phyloP scores from a whole-genome alignment of 2,329 filamentous ascomycete species.

The Lomentospora prolificans region DNA sequence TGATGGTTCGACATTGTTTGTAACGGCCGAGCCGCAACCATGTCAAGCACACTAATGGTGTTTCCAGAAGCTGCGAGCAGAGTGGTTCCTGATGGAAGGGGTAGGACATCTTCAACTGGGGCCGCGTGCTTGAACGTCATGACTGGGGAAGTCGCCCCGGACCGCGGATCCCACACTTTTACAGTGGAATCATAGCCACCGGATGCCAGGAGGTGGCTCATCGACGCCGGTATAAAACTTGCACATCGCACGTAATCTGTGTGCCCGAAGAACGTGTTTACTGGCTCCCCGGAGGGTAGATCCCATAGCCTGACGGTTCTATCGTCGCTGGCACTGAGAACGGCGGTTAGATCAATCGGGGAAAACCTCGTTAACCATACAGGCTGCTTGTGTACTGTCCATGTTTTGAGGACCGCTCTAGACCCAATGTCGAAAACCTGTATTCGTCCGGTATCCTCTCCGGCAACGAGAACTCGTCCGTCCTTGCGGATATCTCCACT shows the following conservation, averaged over 20 bases:
- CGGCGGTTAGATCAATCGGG: conserved; percentile 72
- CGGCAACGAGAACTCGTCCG: conserved; percentile 79
- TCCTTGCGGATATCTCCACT: conserved; percentile 83
- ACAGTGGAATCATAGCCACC: conserved; percentile 95
- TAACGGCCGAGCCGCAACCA: conserved; percentile 81
- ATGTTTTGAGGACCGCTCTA: conserved; percentile 87
- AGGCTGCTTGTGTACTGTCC: conserved; percentile 88
- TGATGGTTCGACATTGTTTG: conserved; percentile 89
- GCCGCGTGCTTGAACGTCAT: conserved; percentile 95
- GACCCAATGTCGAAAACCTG: conserved; percentile 90
- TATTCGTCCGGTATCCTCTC: conserved; percentile 83
- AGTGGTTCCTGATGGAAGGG: conserved; percentile 77
- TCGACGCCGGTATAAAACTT: conserved; percentile 67
- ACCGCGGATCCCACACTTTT: conserved; percentile 82
- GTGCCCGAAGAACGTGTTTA: conserved; percentile 74
- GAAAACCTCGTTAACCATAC: conserved; percentile 90
- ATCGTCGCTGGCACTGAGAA: conserved; percentile 89
- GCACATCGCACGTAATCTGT: conserved; percentile 86
- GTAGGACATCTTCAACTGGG: conserved; percentile 78
- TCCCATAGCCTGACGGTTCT: conserved; percentile 92
- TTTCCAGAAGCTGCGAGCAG: conserved; percentile 78
- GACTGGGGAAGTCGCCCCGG: conserved; percentile 53
- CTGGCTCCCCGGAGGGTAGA: conserved; percentile 67
- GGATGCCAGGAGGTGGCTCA: conserved; percentile 70
- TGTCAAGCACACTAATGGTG: conserved; percentile 80